Evolutionary conservation across 306 rosid species (phyloP).

Genomic region (Malus asiatica): DNA sequence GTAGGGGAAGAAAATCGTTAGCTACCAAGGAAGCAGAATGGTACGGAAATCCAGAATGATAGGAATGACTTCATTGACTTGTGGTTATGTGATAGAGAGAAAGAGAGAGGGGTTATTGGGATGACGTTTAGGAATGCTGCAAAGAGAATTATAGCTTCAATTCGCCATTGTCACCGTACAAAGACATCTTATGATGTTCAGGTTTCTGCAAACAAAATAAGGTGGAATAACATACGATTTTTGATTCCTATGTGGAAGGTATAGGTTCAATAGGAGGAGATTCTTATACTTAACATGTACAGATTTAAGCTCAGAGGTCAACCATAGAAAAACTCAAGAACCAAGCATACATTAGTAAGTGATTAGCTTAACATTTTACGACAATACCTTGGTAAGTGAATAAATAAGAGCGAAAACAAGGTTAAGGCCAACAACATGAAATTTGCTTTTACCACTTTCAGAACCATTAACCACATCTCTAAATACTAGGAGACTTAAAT

Average conservation of each 20-base stretch:
- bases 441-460: background rate
- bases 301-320: conserved; percentile 1
- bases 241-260: background rate
- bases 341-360: background rate
- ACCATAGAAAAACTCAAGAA: background rate
- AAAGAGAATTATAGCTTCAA: background rate
- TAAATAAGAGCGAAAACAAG: background rate
- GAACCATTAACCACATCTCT: conserved; percentile 2
- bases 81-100: background rate
- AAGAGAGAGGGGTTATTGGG: background rate
- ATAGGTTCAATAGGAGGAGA: background rate
- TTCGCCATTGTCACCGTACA: background rate
- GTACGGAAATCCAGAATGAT: background rate
- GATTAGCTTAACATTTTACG: no score
- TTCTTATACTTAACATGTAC: background rate
- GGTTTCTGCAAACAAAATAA: background rate
- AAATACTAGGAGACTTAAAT: background rate
- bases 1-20: background rate
- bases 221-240: background rate
- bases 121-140: background rate
- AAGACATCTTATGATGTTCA: background rate
- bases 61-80: background rate
- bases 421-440: background rate
- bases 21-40: background rate
- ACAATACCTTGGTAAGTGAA: background rate